These are phyloP conservation scores for Umbelopsis isabellina DNA, from an alignment of 192 early-diverging fungal genomes.

Conservation along the genomic window DNA sequence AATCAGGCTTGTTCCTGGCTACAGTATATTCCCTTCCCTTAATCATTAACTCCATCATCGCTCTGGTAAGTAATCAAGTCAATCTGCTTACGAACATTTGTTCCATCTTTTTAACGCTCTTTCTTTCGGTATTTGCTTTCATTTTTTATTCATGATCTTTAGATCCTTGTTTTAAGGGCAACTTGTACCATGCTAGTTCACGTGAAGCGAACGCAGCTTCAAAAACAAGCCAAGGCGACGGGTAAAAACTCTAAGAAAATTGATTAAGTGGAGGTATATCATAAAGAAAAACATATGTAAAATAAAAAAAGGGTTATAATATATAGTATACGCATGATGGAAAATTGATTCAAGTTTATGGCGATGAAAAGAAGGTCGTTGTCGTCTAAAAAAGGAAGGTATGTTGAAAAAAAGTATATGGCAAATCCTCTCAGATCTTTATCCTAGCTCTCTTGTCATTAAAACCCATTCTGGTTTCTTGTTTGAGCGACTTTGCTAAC, in stretches of 20 bases:
- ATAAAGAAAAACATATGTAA: constrained; percentile 4
- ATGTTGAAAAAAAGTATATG: too few species aligned
- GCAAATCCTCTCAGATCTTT: not conserved
- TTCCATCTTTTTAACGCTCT: not conserved
- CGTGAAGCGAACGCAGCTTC: constrained; percentile 44
- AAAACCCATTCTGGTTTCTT: not conserved
- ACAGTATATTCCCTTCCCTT: constrained; percentile 47
- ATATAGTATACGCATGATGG: too few species aligned
- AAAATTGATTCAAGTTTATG: too few species aligned
- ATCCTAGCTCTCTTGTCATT: constrained; percentile 5
- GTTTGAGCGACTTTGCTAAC: not conserved
- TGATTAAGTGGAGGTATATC: not conserved
- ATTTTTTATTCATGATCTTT: not conserved
- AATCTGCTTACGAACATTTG: not conserved
- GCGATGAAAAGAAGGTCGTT: too few species aligned
- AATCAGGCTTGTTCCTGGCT: constrained; percentile 46
- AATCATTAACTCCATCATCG: constrained; percentile 43
- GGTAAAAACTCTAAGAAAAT: constrained; percentile 3
- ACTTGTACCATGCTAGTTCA: constrained; percentile 39
- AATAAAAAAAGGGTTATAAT: constrained; percentile 20
- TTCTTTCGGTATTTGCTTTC: not conserved
- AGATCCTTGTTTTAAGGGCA: constrained; percentile 44
- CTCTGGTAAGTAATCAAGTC: constrained; percentile 32
- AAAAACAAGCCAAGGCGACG: constrained; percentile 19
- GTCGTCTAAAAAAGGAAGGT: too few species aligned